Evolutionary conservation across 495 filamentous ascomycete genomes (phyloP).

Genomic region (Aspergillus sparsus): DNA sequence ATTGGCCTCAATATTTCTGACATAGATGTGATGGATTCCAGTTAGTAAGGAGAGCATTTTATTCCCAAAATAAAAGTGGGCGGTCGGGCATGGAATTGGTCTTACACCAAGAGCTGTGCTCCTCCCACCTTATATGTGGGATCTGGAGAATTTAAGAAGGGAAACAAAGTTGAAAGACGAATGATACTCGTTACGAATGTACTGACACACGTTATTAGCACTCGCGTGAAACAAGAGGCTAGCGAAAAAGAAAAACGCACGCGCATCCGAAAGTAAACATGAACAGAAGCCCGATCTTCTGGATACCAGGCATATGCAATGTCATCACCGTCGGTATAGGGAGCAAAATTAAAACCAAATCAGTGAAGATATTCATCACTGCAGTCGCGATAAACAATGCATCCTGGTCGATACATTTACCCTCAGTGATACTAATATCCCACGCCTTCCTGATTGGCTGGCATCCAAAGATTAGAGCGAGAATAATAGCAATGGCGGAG

Average conservation of each 20-base stretch:
- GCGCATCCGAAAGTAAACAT: slow-evolving; percentile 33
- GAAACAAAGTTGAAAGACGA: slow-evolving; percentile 16
- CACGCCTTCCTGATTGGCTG: slow-evolving; percentile 36
- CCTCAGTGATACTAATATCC: slow-evolving; percentile 28
- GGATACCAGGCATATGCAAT: slow-evolving; percentile 25
- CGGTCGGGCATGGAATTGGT: background rate
- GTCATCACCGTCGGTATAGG: slow-evolving; percentile 33
- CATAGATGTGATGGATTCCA: background rate
- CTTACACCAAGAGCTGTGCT: slow-evolving; percentile 17
- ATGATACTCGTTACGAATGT: slow-evolving; percentile 18
- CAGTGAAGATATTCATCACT: slow-evolving; percentile 39
- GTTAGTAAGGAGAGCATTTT: background rate
- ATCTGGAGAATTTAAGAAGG: slow-evolving; percentile 9
- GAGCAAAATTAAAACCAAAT: slow-evolving; percentile 38
- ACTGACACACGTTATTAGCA: background rate
- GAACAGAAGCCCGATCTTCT: slow-evolving; percentile 27
- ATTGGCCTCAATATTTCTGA: slow-evolving; percentile 19
- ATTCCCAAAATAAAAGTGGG: background rate
- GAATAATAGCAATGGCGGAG: slow-evolving; percentile 33
- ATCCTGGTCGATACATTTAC: slow-evolving; percentile 32
- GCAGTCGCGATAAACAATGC: slow-evolving; percentile 39
- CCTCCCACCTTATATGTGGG: slow-evolving; percentile 11
- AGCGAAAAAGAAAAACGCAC: slow-evolving; percentile 16
- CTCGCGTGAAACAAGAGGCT: background rate
- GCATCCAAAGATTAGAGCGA: slow-evolving; percentile 44